Base-by-base conservation (phyloP, 2,329 filamentous ascomycete genomes). In the Huntiella decipiens region DNA sequence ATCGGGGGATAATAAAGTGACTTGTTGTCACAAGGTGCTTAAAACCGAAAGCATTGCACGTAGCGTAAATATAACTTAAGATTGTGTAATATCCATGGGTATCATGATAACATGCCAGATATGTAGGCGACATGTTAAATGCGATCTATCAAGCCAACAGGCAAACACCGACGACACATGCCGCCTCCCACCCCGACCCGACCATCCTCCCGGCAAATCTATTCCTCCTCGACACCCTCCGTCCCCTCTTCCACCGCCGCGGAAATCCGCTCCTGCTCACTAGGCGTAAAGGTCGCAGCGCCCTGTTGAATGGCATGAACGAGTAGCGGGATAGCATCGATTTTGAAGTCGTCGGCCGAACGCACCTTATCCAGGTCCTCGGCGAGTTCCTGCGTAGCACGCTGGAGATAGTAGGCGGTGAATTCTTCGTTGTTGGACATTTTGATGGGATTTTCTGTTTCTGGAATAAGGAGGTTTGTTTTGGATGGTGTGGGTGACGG, bases 361-460 rank as follows among this genome's bases (percentile, higher is more conserved):
- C 81, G 73, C 51, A 85, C 66, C 58, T 75, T 74, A 61, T 83
- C 76, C 34, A 87, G 67, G 57, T 86, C 82, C 53, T 84, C 77
- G 10, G 77, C 74, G 47, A 87, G 75, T 57, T 86, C 81, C 43
- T 67, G 64, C 0, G 81, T 82, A 4, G 76, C 65, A 49, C 73
- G 74, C 54, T 79, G 74, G 40, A 86, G 70, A 58, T 85, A 85
- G 57, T 74, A 79, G 7, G 74, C 64, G 6, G 69, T 65, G 60
- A 83, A 84, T 19, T 43, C 40, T 36, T 36, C 34, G 8, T 65
- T 62, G 38, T 50, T 38, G 43, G 38, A 36, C 43, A 46, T 46
- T 39, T 33, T 43, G 28, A 38, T 15, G 38, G n/a, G 7, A 8
- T n/a, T 38, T 17, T 37, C 10, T 38, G 17, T 37, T 12, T 13